These are phyloP conservation scores for Trichophyton schoenleinii DNA, from an alignment of 2,329 filamentous ascomycete genomes.

Conservation along the genomic window DNA sequence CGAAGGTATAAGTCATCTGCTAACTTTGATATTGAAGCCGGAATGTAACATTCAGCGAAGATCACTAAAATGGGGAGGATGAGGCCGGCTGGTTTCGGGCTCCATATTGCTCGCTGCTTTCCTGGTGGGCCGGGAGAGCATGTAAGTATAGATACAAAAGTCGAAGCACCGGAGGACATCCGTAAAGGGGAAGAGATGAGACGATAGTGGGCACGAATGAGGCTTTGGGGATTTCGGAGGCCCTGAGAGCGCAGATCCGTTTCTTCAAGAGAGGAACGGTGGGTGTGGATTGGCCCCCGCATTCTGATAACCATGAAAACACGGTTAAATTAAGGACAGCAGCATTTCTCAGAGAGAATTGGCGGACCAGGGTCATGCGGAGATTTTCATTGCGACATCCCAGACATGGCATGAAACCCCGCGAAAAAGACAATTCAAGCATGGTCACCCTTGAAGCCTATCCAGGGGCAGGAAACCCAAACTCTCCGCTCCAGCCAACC, in stretches of 20 bases:
- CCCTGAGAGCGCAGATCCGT: not conserved
- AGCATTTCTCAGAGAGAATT: not conserved
- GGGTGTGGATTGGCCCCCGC: not conserved
- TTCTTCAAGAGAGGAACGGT: not conserved
- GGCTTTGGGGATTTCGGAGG: not conserved
- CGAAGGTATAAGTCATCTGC: not conserved
- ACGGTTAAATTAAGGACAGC: not conserved
- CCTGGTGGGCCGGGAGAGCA: not conserved
- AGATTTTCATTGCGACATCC: not conserved
- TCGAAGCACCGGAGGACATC: not conserved
- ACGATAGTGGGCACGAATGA: not conserved
- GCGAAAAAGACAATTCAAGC: not conserved
- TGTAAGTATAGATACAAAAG: not conserved
- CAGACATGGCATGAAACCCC: not conserved
- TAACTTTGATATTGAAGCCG: not conserved
- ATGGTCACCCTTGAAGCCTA: not conserved
- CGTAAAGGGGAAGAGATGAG: conserved; percentile 1
- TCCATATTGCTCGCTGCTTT: not conserved
- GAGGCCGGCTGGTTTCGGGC: not conserved
- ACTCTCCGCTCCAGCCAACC: not conserved
- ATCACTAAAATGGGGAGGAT: not conserved
- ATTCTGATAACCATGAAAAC: not conserved
- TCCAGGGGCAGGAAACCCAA: not conserved
- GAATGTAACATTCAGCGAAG: not conserved
- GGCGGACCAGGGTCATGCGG: not conserved